A percentile compares a stretch with the other conserved stretches of the same genome.
Conservation (phyloP, 2,329 filamentous ascomycete genomes). For the Trichophyton mentagrophytes region DNA sequence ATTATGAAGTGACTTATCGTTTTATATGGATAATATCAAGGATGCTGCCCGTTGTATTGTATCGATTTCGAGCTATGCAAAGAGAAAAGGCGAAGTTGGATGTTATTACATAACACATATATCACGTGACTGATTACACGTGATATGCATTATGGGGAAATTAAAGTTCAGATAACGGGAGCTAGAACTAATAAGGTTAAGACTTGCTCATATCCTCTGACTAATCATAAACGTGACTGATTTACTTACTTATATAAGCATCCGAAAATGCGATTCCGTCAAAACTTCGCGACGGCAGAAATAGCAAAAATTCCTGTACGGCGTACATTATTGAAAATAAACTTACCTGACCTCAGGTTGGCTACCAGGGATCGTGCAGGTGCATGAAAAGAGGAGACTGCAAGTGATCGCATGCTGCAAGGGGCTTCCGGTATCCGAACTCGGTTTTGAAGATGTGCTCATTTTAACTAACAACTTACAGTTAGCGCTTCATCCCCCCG, state of each 20-base stretch:
- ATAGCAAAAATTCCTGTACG: too few relatives aligned
- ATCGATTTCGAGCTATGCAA: too few relatives aligned
- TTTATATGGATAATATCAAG: too few relatives aligned
- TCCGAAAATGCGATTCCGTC: too few relatives aligned
- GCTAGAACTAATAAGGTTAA: background rate
- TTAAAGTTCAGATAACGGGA: background rate
- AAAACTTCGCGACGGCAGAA: too few relatives aligned
- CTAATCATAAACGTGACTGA: background rate
- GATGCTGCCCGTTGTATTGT: too few relatives aligned
- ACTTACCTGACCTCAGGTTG: background rate
- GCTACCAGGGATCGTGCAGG: background rate
- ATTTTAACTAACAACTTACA: background rate
- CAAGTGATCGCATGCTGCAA: background rate
- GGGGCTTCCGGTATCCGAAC: background rate
- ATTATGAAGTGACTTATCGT: too few relatives aligned
- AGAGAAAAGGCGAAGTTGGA: background rate
- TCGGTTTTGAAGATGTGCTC: background rate
- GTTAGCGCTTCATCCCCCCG: background rate
- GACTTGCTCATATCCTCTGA: background rate
- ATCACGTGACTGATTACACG: background rate
- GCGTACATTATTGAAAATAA: background rate
- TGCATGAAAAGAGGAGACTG: background rate
- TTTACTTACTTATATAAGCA: background rate
- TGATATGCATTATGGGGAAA: background rate
- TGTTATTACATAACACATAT: background rate